Conservation (phyloP, 352 stramenopile species). For the Pythium sukuiense region DNA sequence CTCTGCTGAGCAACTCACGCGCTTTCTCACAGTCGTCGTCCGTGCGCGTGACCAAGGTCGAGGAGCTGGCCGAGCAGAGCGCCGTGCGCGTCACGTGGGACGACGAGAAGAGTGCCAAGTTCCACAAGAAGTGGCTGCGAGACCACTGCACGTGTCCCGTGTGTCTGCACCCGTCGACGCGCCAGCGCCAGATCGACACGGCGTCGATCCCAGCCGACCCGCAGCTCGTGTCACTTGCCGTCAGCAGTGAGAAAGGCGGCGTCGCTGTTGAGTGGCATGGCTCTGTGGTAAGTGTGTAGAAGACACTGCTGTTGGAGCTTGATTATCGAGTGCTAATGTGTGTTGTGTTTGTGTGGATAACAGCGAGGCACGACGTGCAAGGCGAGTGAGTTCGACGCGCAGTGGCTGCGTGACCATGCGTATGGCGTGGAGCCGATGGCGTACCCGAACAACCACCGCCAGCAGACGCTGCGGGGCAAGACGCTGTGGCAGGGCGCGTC, state of each 20-base stretch:
- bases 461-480: conserved; percentile 50
- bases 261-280: conserved; percentile 64
- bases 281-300: conserved; percentile 39
- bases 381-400: conserved; percentile 60
- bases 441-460: conserved; percentile 61
- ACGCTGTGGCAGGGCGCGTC: conserved; percentile 49
- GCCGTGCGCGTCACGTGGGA: conserved; percentile 73
- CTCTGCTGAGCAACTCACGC: neutral
- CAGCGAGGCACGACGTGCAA: conserved; percentile 56
- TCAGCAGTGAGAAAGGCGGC: conserved; percentile 30
- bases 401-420: conserved; percentile 77
- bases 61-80: conserved; percentile 47
- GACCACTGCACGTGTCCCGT: conserved; percentile 74
- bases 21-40: neutral
- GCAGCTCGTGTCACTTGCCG: conserved; percentile 36
- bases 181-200: conserved; percentile 75
- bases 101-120: conserved; percentile 74
- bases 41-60: conserved; percentile 27
- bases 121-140: conserved; percentile 86
- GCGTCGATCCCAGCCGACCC: conserved; percentile 70
- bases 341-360: neutral
- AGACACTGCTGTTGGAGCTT: too few species aligned
- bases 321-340: neutral
- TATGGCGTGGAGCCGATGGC: conserved; percentile 46
- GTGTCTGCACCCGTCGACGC: conserved; percentile 72